A percentile compares a stretch with the other conserved stretches of the same genome.
These are phyloP conservation scores for Cinchona pubescens DNA, from an alignment of 257 asterid species.

Conservation along the genomic window DNA sequence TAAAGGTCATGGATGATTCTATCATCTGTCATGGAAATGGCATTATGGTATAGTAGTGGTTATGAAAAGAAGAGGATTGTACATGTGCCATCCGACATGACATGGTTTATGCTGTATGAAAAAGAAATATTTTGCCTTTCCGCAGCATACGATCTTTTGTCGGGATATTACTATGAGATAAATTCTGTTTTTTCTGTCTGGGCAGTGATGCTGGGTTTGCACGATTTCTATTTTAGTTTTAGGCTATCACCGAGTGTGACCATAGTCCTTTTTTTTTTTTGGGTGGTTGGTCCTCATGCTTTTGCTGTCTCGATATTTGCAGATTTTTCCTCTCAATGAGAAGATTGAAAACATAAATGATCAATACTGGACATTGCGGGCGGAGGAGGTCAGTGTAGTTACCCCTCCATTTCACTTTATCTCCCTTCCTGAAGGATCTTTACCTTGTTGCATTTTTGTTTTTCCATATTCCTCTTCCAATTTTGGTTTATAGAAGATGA, in stretches of 20 bases:
- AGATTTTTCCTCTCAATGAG: constrained; percentile 78
- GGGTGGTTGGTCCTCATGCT: constrained; percentile 1
- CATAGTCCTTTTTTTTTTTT: background rate
- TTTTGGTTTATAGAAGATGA: background rate
- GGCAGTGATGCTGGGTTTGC: background rate
- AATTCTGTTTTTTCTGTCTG: background rate
- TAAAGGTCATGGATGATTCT: background rate
- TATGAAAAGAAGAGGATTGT: background rate
- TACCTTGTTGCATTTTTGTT: background rate
- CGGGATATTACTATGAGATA: background rate
- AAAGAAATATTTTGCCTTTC: background rate
- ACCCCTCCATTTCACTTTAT: constrained; percentile 6
- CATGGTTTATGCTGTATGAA: background rate
- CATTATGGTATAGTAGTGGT: background rate
- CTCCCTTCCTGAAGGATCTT: background rate
- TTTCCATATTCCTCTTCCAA: background rate
- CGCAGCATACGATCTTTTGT: background rate
- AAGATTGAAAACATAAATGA: constrained; percentile 91
- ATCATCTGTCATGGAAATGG: background rate
- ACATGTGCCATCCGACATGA: background rate
- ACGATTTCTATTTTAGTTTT: background rate
- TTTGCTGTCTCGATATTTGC: constrained; percentile 27
- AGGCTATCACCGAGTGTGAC: background rate
- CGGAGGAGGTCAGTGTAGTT: constrained; percentile 72
- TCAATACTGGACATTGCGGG: constrained; percentile 93